A percentile compares a stretch with the other conserved stretches of the same genome.
phyloP scores from a whole-genome alignment of 345 rosid species.

The Viola odorata region DNA sequence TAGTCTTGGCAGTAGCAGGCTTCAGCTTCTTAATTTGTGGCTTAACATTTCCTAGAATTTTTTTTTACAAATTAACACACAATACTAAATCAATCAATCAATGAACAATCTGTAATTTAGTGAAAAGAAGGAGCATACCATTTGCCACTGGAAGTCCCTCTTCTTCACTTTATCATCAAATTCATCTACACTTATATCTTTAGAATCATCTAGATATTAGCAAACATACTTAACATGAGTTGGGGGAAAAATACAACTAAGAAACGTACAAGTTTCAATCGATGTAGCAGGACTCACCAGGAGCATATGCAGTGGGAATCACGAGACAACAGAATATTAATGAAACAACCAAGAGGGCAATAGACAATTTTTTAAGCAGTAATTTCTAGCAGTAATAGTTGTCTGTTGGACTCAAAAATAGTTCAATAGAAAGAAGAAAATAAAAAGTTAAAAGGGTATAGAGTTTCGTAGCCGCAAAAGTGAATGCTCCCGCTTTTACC shows the following conservation, averaged over 20 bases:
- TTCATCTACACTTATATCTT: neutral
- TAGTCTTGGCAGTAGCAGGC: constrained; percentile 17
- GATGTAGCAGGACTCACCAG: too few species aligned
- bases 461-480: constrained; percentile 50
- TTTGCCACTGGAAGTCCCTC: neutral
- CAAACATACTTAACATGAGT: neutral
- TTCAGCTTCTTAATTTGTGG: constrained; percentile 26
- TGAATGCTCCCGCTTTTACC: constrained; percentile 56
- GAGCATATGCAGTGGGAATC: neutral
- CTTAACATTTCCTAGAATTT: neutral
- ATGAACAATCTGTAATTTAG: neutral
- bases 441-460: neutral
- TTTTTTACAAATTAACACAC: neutral
- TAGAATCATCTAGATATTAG: neutral
- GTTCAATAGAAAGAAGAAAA: neutral
- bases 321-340: too few species aligned
- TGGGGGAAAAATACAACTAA: too few species aligned
- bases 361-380: neutral
- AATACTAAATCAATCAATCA: constrained; percentile 30
- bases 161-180: neutral
- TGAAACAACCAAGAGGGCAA: too few species aligned
- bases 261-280: too few species aligned
- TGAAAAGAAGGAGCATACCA: neutral
- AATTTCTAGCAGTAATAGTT: too few species aligned
- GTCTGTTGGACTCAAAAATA: neutral